These are phyloP conservation scores for Rubus idaeus DNA, from an alignment of 306 rosid species.

Conservation along the genomic window DNA sequence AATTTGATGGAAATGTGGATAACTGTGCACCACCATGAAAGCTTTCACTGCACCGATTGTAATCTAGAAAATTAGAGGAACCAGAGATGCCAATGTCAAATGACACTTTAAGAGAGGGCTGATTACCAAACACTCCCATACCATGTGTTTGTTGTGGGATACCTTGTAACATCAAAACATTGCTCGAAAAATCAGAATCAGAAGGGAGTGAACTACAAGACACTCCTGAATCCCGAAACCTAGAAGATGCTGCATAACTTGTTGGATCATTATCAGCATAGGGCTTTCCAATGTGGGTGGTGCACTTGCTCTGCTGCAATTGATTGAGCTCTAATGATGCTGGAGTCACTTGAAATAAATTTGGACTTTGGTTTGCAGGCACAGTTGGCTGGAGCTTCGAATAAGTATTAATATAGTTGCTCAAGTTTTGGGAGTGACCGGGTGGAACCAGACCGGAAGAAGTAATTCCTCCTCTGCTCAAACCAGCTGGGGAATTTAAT, in stretches of 20 bases:
- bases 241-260: constrained; percentile 41
- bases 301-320: constrained; percentile 50
- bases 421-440: constrained; percentile 40
- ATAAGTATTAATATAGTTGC: constrained; percentile 34
- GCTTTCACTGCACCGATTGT: constrained; percentile 44
- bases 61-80: constrained; percentile 53
- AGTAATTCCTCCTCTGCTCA: constrained; percentile 46
- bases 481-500: constrained; percentile 48
- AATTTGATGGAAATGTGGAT: constrained; percentile 48
- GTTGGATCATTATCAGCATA: constrained; percentile 40
- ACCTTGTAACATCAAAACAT: constrained; percentile 52
- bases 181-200: constrained; percentile 37
- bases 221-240: constrained; percentile 35
- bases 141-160: constrained; percentile 35
- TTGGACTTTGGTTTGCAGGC: constrained; percentile 48
- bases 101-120: constrained; percentile 43
- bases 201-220: constrained; percentile 34
- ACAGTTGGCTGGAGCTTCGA: constrained; percentile 44
- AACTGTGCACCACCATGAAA: constrained; percentile 56
- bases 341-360: constrained; percentile 52
- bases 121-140: constrained; percentile 35
- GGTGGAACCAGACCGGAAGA: constrained; percentile 46
- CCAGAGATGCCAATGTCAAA: constrained; percentile 38
- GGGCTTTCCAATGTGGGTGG: constrained; percentile 41
- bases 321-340: constrained; percentile 51